Evolutionary conservation across 2,329 filamentous ascomycete genomes (phyloP).

Genomic region (Plenodomus biglobosus): DNA sequence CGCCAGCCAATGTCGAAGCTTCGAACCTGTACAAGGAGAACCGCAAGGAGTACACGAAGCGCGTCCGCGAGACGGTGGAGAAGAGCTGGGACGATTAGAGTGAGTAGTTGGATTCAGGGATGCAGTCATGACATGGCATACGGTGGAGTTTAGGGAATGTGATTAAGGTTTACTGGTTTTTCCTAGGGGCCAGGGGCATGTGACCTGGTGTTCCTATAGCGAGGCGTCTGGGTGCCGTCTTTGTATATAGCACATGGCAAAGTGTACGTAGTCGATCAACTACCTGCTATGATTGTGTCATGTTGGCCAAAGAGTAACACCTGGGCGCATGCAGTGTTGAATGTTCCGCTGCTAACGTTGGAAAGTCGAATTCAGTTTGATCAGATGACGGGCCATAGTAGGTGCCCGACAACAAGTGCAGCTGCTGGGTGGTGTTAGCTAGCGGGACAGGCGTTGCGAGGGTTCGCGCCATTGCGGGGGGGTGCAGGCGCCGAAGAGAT

Average conservation of each 20-base stretch:
- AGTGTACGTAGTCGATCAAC: conserved; percentile 5
- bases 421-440: too few species aligned
- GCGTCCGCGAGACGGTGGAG: conserved; percentile 94
- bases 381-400: too few species aligned
- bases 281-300: neutral
- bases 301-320: too few species aligned
- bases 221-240: conserved; percentile 26
- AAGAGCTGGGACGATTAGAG: conserved; percentile 95
- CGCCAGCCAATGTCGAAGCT: conserved; percentile 95
- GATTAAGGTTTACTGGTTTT: conserved; percentile 7
- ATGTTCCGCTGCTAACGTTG: too few species aligned
- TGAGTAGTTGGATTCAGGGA: neutral
- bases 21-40: conserved; percentile 99
- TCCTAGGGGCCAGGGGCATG: conserved; percentile 7
- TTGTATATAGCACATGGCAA: conserved; percentile 13
- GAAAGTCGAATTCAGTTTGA: too few species aligned
- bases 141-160: conserved; percentile 22
- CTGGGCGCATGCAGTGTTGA: too few species aligned
- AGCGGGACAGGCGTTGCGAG: neutral
- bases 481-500: conserved; percentile 1
- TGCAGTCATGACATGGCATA: conserved; percentile 17
- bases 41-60: conserved; percentile 91
- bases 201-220: conserved; percentile 21
- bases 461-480: neutral
- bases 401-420: too few species aligned